phyloP scores from a whole-genome alignment of 441 rosid species.

The California macrophylla region DNA sequence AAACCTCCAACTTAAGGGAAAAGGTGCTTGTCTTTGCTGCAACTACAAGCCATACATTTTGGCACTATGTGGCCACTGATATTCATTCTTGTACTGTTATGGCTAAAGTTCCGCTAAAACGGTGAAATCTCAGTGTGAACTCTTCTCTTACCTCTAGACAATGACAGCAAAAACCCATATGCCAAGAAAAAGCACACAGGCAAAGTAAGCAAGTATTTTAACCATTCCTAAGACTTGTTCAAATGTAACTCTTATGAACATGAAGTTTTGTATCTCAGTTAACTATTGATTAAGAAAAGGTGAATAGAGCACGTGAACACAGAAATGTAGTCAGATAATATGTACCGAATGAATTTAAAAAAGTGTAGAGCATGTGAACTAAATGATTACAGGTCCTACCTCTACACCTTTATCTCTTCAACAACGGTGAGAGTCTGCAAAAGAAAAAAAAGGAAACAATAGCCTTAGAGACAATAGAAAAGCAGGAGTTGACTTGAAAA shows the following conservation, averaged over 20 bases:
- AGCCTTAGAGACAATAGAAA: not conserved
- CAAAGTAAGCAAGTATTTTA: not conserved
- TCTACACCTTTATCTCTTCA: not conserved
- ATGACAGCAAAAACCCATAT: constrained; percentile 3
- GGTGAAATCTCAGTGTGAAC: not conserved
- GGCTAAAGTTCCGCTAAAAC: not conserved
- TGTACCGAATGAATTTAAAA: not conserved
- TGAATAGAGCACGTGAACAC: no score
- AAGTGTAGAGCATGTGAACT: not conserved
- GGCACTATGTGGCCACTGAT: not conserved
- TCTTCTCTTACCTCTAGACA: not conserved
- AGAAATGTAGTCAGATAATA: not conserved
- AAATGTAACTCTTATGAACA: no score
- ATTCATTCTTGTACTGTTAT: not conserved
- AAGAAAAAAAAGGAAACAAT: not conserved
- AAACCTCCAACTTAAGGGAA: constrained; percentile 3
- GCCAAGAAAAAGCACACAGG: constrained; percentile 1
- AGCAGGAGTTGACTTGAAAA: constrained; percentile 6
- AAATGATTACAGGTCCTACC: not conserved
- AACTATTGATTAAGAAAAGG: no score
- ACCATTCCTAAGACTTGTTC: constrained; percentile 4
- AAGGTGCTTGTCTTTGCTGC: constrained; percentile 1
- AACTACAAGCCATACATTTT: constrained; percentile 1
- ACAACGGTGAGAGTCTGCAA: constrained; percentile 1
- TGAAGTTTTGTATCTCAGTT: no score